A percentile compares a stretch with the other conserved stretches of the same genome.
Evolutionary conservation across 2,329 filamentous ascomycete species (phyloP).

Genomic region (Fusarium sublunatum): DNA sequence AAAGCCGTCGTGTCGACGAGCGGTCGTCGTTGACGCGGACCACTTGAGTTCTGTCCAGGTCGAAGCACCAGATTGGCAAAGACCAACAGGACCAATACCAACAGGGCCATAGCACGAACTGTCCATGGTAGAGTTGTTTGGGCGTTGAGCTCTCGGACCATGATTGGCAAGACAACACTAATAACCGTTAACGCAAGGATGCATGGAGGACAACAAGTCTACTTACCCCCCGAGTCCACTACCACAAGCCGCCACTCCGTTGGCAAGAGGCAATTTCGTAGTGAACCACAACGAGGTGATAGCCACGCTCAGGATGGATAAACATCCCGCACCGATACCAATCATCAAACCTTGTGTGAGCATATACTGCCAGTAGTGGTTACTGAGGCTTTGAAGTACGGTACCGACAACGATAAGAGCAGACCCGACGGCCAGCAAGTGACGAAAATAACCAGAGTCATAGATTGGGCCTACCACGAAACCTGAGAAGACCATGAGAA

Average conservation of each 20-base stretch:
- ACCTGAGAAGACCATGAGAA: conserved; percentile 42
- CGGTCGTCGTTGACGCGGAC: conserved; percentile 5
- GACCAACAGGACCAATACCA: conserved; percentile 9
- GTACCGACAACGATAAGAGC: conserved; percentile 34
- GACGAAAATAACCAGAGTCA: conserved; percentile 37
- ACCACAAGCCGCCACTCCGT: conserved; percentile 80
- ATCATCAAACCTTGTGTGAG: conserved; percentile 77
- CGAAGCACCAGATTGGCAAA: conserved; percentile 29
- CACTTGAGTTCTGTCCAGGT: background rate
- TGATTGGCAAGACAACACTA: conserved; percentile 38
- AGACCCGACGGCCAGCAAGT: conserved; percentile 29
- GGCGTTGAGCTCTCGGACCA: conserved; percentile 27
- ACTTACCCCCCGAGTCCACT: conserved; percentile 69
- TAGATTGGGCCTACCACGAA: conserved; percentile 39
- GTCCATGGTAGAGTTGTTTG: conserved; percentile 25
- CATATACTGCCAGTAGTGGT: conserved; percentile 81
- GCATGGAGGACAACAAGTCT: accelerated
- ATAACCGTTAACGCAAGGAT: accelerated
- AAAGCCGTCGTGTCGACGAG: conserved; percentile 34
- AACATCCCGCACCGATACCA: conserved; percentile 75
- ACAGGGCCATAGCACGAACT: conserved; percentile 21
- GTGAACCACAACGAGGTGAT: conserved; percentile 83
- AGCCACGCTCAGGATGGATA: conserved; percentile 82
- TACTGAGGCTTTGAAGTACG: conserved; percentile 34
- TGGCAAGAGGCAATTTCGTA: conserved; percentile 76